Conservation (phyloP, 164 flowering plant species). For the Saururus chinensis region DNA sequence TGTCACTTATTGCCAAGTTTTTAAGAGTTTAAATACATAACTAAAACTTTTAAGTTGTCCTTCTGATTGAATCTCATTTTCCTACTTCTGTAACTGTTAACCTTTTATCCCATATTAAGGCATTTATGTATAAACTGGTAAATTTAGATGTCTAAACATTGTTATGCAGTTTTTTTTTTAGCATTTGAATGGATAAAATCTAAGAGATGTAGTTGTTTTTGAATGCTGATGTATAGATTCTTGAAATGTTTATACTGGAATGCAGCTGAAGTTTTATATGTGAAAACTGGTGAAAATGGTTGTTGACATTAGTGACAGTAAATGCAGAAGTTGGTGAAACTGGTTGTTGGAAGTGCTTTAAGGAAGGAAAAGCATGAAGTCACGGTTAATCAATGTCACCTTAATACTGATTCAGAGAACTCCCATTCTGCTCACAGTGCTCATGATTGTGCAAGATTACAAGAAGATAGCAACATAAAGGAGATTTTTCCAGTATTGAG, state of each 20-base stretch:
- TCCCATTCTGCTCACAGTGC: not conserved
- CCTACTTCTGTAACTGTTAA: not conserved
- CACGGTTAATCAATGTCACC: not conserved
- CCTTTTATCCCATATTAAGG: not conserved
- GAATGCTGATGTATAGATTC: not conserved
- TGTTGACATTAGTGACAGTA: not conserved
- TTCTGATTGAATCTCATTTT: not conserved
- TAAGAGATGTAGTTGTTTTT: not conserved
- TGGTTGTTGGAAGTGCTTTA: not conserved
- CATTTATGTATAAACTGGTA: not conserved
- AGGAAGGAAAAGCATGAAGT: not conserved
- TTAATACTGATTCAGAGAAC: not conserved
- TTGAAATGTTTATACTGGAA: not conserved
- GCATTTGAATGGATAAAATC: not conserved
- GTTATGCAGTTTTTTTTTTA: too few relatives aligned
- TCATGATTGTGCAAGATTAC: too few relatives aligned
- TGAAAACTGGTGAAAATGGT: not conserved
- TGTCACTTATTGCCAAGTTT: too few relatives aligned
- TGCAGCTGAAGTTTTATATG: not conserved
- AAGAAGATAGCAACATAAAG: not conserved
- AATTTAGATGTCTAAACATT: too few relatives aligned
- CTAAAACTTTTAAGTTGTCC: not conserved
- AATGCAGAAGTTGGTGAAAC: not conserved
- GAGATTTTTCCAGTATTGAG: not conserved
- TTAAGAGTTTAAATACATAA: too few relatives aligned